Evolutionary conservation across 169 alveolate genomes (phyloP), one percentile per base, ranked within the genome.

Genomic region (Plasmodium inui): DNA sequence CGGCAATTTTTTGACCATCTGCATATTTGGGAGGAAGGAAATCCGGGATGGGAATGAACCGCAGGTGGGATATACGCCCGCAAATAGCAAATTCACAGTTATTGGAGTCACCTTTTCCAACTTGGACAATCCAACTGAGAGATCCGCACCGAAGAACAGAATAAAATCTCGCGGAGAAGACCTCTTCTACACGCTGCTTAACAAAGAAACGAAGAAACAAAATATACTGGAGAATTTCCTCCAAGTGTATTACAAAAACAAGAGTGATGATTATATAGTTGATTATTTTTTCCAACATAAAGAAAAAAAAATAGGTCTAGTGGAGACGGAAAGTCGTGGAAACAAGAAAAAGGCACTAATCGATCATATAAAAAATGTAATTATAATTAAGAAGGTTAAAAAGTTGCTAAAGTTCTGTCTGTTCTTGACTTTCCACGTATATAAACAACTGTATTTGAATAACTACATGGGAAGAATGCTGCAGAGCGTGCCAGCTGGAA

Each of bases 281-380:
- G 86, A 86, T 76, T 86, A 86, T 34, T 74, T 46, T 22, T 86
- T 86, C 81, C 4, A 76, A 34, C 32, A 86, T 53, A 86, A 74
- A 37, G 93, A 74, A 55, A 86, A 86, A 34, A 86, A 76, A 86
- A 86, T 86, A 53, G 10, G 19, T 28, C 61, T 86, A 34, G 7
- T 30, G n/a, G 84, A 44, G 4, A 84, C 34, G 55, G 81, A 86
- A n/a, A 53, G 22, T 37, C 17, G 61, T 30, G 53, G 41, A 19
- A 70, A 86, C 41, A 76, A 76, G 30, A 86, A 44, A 44, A 44
- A 78, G 46, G 26, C 41, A 41, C 50, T 86, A 74, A 86, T 86
- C 37, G 80, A 76, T 86, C 93, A 86, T 86, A 32, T 86, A 74
- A 86, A 86, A 86, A 86, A 86, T 86, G 32, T 86, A 39, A 57